Conservation (phyloP, 1,284 basidiomycete species). For the Leccinum subrobustum region DNA sequence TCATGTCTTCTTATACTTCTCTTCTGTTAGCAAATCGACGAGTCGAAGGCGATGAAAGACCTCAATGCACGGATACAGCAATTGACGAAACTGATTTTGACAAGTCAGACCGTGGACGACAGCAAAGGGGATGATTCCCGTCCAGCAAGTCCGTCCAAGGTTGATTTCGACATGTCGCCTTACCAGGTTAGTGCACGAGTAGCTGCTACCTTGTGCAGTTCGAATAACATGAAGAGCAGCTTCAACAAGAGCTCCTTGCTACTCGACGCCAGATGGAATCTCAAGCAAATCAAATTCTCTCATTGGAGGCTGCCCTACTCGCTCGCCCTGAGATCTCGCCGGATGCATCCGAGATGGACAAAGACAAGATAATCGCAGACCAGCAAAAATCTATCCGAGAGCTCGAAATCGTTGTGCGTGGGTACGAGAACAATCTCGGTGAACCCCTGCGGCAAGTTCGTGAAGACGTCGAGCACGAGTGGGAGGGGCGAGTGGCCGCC, state of each 20-base stretch:
- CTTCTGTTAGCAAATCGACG: conserved; percentile 62
- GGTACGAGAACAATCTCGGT: conserved; percentile 69
- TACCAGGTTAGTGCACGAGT: conserved; percentile 56
- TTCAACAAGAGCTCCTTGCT: conserved; percentile 83
- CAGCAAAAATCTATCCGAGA: conserved; percentile 70
- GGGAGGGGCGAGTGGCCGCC: conserved; percentile 58
- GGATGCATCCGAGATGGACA: conserved; percentile 63
- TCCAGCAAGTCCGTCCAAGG: conserved; percentile 76
- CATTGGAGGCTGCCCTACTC: conserved; percentile 68
- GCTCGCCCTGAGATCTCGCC: conserved; percentile 59
- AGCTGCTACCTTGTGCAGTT: not conserved
- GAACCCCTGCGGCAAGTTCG: conserved; percentile 70
- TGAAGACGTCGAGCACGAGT: conserved; percentile 83
- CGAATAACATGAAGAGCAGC: conserved; percentile 39
- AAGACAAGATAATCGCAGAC: conserved; percentile 66
- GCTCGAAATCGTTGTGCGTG: conserved; percentile 65
- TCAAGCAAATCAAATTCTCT: conserved; percentile 78
- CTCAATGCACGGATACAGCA: conserved; percentile 81
- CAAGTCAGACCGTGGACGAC: conserved; percentile 77
- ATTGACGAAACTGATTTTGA: conserved; percentile 84
- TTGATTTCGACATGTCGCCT: conserved; percentile 83
- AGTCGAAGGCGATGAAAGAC: conserved; percentile 77
- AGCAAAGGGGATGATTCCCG: conserved; percentile 64
- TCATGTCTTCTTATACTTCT: conserved; percentile 1
- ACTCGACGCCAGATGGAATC: conserved; percentile 73